Evolutionary conservation across 108 stramenopile species (phyloP), one percentile per base, ranked within the genome.

Genomic region (Cylindrotheca fusiformis): DNA sequence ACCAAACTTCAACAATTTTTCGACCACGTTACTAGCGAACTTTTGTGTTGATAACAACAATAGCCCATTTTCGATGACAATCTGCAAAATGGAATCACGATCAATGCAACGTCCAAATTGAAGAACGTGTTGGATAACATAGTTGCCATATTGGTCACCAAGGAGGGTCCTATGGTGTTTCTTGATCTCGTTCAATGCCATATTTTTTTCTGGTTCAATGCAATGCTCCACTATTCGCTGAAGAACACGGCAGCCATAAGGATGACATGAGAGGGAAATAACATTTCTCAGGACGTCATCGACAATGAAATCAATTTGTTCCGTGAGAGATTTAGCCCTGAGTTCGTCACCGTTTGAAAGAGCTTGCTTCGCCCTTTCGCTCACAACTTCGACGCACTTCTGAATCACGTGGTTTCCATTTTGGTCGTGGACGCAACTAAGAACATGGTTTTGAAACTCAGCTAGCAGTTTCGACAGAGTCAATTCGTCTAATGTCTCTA

Each of bases 361-460:
- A 5, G 72, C 69, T 21, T 46, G 29, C 55, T 82, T 91, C 1
- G 87, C 77, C 32, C 68, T 77, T 8, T 61, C 44, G 52, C 84
- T 82, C 69, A 91, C 82, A 1, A 93, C 88, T 74, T 97, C 95
- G 49, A 97, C 85, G 64, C 91, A 90, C 66, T 97, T 97, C 68
- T 98, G 97, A 60, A 97, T 95, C 17, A 98, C 97, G 68, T 98
- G 97, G 74, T 98, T 98, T 8, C 96, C 97, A 63, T 98, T 96
- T 61, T 96, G 95, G 64, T 98, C 97, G 50, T 97, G 96, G 26
- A 98, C 95, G 62, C 94, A 96, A 51, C 75, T 79, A 48, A 96
- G 69, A n/a, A 93, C 95, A 68, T 93, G 75, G 12, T 82, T 74
- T 3, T 94, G 79, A 46, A 98, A 95, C 63, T 98, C 97, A 4